These are phyloP conservation scores for Podochytrium sp. DNA, from an alignment of 192 early-diverging fungal species.

Conservation along the genomic window DNA sequence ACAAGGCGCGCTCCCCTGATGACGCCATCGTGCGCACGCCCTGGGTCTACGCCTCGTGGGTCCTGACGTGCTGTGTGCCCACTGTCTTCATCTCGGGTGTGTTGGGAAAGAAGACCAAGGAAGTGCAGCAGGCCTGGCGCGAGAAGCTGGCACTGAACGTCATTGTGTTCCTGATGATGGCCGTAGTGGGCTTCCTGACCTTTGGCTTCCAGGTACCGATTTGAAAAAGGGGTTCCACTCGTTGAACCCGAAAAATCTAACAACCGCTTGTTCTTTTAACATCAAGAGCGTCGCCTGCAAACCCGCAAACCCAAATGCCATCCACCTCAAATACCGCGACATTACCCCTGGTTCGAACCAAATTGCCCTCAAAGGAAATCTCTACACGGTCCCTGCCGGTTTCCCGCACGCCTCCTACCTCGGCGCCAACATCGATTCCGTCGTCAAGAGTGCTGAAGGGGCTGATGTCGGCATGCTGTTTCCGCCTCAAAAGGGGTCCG, in stretches of 20 bases:
- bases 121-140: conserved; percentile 50
- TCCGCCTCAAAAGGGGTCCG: background rate
- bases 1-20: background rate
- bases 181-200: conserved; percentile 47
- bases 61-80: conserved; percentile 34
- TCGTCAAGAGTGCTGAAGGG: background rate
- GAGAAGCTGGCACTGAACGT: conserved; percentile 56
- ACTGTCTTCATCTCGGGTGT: background rate
- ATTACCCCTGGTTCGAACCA: background rate
- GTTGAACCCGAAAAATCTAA: background rate
- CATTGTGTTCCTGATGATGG: conserved; percentile 46
- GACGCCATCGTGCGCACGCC: background rate
- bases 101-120: conserved; percentile 35
- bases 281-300: conserved; percentile 10
- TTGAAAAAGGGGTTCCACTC: background rate
- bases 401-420: background rate
- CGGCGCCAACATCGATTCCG: background rate
- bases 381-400: background rate
- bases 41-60: conserved; percentile 28
- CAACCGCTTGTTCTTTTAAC: background rate
- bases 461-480: conserved; percentile 12
- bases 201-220: conserved; percentile 41
- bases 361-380: conserved; percentile 1
- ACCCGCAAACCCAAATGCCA: background rate
- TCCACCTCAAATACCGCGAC: conserved; percentile 1